These are phyloP conservation scores for Penicillium fimorum DNA, from an alignment of 495 filamentous ascomycete species.

Conservation along the genomic window DNA sequence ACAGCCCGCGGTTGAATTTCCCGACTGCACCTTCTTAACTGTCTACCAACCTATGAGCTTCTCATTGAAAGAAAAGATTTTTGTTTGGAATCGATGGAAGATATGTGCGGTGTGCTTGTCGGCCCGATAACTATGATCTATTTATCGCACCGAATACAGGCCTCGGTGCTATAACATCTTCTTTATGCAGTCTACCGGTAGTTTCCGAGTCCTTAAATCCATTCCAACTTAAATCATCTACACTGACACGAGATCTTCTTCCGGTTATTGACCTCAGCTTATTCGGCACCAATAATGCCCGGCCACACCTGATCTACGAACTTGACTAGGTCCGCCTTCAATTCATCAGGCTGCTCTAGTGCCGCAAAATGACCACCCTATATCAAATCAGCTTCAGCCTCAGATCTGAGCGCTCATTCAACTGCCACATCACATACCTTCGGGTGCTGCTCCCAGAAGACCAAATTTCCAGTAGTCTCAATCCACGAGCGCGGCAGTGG, in stretches of 20 bases:
- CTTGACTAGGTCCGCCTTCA: constrained; percentile 56
- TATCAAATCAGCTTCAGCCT: background rate
- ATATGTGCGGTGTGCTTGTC: background rate
- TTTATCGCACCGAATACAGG: background rate
- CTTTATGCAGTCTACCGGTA: background rate
- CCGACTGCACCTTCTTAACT: background rate
- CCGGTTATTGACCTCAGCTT: background rate
- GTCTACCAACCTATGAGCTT: background rate
- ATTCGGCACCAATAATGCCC: constrained; percentile 4
- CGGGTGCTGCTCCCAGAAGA: constrained; percentile 46
- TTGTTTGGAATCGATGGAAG: background rate
- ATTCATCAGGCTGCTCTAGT: constrained; percentile 51
- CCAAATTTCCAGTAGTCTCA: constrained; percentile 47
- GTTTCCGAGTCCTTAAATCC: background rate
- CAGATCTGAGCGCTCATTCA: background rate
- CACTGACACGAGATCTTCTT: background rate
- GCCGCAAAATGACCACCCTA: constrained; percentile 66
- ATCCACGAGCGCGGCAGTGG: constrained; percentile 52
- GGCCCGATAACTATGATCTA: background rate
- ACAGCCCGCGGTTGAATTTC: background rate
- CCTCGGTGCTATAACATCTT: background rate
- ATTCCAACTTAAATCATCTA: background rate
- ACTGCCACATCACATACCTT: constrained; percentile 21
- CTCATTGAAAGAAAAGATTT: background rate
- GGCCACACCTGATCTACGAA: constrained; percentile 52